Conservation (phyloP, 129 eudicot species). For the Tanacetum coccineum region DNA sequence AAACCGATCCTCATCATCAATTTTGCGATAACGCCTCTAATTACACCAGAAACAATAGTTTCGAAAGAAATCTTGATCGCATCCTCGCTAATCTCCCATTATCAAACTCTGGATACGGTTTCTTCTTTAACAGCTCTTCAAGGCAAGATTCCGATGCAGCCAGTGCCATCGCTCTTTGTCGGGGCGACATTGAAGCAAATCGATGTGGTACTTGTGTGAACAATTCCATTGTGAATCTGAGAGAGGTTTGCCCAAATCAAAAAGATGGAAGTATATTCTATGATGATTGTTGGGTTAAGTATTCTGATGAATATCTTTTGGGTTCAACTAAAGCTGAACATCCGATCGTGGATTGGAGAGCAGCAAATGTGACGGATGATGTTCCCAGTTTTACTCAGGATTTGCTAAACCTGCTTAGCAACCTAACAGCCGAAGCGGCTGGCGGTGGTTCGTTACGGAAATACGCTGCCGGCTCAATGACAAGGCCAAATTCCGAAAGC, state of each 20-base stretch:
- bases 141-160: neutral
- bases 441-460: neutral
- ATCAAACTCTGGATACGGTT: slow-evolving; percentile 13
- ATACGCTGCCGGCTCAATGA: neutral
- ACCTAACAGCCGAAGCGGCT: slow-evolving; percentile 3
- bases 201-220: slow-evolving; percentile 6
- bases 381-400: neutral
- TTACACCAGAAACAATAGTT: neutral
- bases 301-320: neutral
- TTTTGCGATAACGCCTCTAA: neutral
- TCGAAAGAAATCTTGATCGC: slow-evolving; percentile 5
- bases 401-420: neutral
- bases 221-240: neutral
- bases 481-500: neutral
- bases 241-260: slow-evolving; percentile 6
- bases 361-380: neutral
- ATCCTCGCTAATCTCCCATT: neutral
- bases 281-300: slow-evolving; percentile 3
- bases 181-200: neutral
- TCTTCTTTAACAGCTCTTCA: slow-evolving; percentile 10
- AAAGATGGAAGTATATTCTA: slow-evolving; percentile 1
- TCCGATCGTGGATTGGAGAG: neutral
- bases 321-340: neutral
- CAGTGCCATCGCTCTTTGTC: slow-evolving; percentile 6
- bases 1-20: neutral